Percentiles rank a stretch among this genome's conserved stretches.
Evolutionary conservation across 2,329 filamentous ascomycete species (phyloP).

Genomic region (Sporothrix brasiliensis): DNA sequence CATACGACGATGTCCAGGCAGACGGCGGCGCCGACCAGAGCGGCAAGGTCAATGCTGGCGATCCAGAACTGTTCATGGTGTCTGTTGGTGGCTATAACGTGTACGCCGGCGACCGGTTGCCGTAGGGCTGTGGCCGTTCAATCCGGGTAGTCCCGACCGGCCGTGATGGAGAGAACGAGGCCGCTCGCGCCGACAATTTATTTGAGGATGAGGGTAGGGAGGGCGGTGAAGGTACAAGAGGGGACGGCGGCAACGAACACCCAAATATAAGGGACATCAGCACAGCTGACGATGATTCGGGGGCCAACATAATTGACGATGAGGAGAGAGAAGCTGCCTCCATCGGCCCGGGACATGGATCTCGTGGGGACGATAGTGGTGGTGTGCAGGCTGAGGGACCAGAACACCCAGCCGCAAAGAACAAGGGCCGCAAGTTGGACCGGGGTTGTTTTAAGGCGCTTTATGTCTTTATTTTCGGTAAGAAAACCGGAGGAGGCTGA

Average conservation of each 20-base stretch:
- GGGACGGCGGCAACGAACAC: too few relatives aligned
- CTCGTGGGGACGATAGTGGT: background rate
- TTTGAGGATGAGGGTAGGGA: too few relatives aligned
- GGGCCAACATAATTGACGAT: background rate
- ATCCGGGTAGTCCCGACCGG: background rate
- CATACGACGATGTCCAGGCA: constrained; percentile 63
- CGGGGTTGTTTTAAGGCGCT: too few relatives aligned
- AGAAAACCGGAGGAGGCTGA: too few relatives aligned
- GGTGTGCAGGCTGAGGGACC: background rate
- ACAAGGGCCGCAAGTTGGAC: too few relatives aligned
- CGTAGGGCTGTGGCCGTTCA: constrained; percentile 10
- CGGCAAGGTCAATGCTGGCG: constrained; percentile 58
- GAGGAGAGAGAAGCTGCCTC: background rate
- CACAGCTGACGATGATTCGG: too few relatives aligned
- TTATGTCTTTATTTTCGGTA: too few relatives aligned
- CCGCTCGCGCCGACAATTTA: background rate
- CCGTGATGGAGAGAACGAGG: background rate
- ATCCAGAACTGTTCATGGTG: constrained; percentile 54
- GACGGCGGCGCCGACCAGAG: constrained; percentile 56
- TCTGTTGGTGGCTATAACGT: constrained; percentile 51
- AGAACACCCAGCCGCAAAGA: background rate
- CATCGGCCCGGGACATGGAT: background rate
- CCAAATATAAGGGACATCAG: too few relatives aligned
- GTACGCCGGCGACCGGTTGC: constrained; percentile 38
- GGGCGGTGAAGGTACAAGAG: too few relatives aligned